phyloP scores from a whole-genome alignment of 352 stramenopile genomes.

The Phytopythium kandeliae region DNA sequence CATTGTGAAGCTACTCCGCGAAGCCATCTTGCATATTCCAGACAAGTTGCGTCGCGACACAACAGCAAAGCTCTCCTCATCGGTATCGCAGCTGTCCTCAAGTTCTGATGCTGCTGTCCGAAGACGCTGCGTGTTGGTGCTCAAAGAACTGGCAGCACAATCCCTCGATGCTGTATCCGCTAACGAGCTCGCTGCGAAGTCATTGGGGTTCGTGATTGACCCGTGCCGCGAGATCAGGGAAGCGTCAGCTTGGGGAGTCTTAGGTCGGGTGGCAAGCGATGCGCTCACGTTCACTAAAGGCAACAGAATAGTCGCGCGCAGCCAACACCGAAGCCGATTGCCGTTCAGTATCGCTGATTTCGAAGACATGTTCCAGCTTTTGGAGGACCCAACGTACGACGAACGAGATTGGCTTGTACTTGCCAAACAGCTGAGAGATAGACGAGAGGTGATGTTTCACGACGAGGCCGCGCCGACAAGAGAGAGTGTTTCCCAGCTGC shows the following conservation, averaged over 20 bases:
- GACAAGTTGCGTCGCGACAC: background rate
- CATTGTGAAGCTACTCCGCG: background rate
- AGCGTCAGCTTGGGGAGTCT: background rate
- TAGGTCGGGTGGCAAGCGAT: conserved; percentile 6
- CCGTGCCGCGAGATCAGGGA: background rate
- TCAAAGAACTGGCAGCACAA: conserved; percentile 6
- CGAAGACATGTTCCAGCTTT: conserved; percentile 30
- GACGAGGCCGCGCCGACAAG: background rate
- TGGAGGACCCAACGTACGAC: conserved; percentile 21
- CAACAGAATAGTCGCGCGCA: background rate
- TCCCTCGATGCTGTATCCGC: background rate
- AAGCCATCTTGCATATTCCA: background rate
- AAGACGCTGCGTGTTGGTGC: conserved; percentile 15
- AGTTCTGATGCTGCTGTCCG: conserved; percentile 6
- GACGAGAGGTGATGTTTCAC: conserved; percentile 6
- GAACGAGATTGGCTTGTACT: conserved; percentile 30
- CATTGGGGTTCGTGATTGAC: background rate
- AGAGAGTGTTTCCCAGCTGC: conserved; percentile 14
- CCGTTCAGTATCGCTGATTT: conserved; percentile 37
- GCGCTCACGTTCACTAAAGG: background rate
- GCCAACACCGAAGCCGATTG: background rate
- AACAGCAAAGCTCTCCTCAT: background rate
- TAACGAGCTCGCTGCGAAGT: background rate
- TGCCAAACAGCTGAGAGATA: conserved; percentile 10
- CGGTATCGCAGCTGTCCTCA: background rate